phyloP scores from a whole-genome alignment of 495 filamentous ascomycete genomes.

The Letharia columbiana region DNA sequence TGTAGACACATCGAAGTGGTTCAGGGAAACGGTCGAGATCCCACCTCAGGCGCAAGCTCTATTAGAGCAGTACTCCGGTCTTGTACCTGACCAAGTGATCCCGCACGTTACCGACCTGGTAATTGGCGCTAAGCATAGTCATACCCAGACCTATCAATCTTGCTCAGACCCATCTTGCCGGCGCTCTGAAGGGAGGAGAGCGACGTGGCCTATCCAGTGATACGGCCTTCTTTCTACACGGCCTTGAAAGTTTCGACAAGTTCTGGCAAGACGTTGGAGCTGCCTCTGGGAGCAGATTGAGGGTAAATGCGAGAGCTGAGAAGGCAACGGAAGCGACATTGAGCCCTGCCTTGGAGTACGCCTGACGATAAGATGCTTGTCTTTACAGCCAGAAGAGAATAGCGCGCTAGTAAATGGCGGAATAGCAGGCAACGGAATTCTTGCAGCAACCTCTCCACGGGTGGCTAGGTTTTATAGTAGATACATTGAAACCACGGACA shows the following conservation, averaged over 20 bases:
- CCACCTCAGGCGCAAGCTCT: background rate
- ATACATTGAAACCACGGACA: background rate
- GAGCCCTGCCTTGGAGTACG: background rate
- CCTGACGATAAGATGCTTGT: background rate
- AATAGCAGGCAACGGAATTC: background rate
- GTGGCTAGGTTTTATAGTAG: background rate
- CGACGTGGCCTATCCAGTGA: conserved; percentile 9
- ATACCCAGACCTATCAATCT: too few species aligned
- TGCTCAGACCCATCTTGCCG: too few species aligned
- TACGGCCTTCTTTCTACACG: conserved; percentile 35
- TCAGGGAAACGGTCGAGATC: background rate
- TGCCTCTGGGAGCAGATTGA: conserved; percentile 39
- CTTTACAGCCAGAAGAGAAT: background rate
- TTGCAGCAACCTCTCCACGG: background rate
- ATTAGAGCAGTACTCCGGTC: background rate
- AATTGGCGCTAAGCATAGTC: background rate
- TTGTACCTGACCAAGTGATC: background rate
- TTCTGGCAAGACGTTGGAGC: conserved; percentile 44
- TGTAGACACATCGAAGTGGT: background rate
- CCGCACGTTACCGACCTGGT: background rate
- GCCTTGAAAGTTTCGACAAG: conserved; percentile 35
- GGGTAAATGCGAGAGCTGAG: conserved; percentile 29
- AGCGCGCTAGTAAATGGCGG: background rate
- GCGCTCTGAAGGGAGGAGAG: conserved; percentile 24
- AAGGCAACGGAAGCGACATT: background rate